Evolutionary conservation across 139 green algal genomes (phyloP).

Genomic region (Chlorella sp.): DNA sequence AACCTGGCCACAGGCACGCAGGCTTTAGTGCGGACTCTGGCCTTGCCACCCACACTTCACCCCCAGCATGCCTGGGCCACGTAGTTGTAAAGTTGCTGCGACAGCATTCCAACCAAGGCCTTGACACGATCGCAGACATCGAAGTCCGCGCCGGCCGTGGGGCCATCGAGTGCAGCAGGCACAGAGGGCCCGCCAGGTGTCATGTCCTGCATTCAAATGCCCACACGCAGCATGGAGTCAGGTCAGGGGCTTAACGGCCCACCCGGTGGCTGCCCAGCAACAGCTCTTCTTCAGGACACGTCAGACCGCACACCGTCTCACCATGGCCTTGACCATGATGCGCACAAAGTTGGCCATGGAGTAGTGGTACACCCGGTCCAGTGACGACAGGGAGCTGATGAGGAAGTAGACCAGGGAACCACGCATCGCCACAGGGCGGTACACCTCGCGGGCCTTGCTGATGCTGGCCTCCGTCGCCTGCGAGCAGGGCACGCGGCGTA

Average conservation of each 20-base stretch:
- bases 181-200: conserved; percentile 43
- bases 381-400: conserved; percentile 84
- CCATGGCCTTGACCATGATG: conserved; percentile 88
- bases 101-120: conserved; percentile 81
- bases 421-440: conserved; percentile 81
- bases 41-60: not conserved
- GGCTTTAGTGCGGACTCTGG: not conserved
- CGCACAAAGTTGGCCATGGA: conserved; percentile 94
- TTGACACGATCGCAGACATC: conserved; percentile 74
- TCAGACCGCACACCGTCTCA: too few relatives aligned
- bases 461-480: conserved; percentile 76
- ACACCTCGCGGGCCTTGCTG: conserved; percentile 76
- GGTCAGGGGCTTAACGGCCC: too few relatives aligned
- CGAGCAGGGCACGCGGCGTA: too few relatives aligned
- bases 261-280: too few relatives aligned
- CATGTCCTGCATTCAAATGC: conserved; percentile 43
- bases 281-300: too few relatives aligned
- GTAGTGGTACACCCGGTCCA: conserved; percentile 94
- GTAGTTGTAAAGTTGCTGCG: conserved; percentile 69
- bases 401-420: conserved; percentile 93
- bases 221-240: too few relatives aligned
- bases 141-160: conserved; percentile 55
- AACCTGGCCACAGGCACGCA: too few relatives aligned
- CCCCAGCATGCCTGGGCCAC: conserved; percentile 5
- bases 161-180: conserved; percentile 21